phyloP scores from a whole-genome alignment of 2,329 filamentous ascomycete genomes.

The Biscogniauxia marginata region DNA sequence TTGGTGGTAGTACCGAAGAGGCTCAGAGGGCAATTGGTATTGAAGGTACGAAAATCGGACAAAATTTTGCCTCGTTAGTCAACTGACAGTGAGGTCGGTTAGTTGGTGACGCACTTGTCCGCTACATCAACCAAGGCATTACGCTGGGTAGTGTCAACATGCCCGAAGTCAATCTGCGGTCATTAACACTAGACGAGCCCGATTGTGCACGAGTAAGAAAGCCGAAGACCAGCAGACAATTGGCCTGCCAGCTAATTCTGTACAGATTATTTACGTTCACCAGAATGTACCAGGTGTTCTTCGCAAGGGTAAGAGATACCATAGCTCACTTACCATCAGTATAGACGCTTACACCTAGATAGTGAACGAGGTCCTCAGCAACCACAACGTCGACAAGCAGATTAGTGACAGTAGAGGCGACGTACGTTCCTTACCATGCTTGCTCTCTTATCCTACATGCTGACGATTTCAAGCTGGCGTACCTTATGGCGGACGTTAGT shows the following conservation, averaged over 20 bases:
- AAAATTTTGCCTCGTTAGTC: neutral
- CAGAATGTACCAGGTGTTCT: constrained; percentile 95
- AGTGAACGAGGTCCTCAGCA: constrained; percentile 92
- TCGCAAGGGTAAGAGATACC: constrained; percentile 60
- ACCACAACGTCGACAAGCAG: constrained; percentile 99
- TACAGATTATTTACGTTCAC: constrained; percentile 87
- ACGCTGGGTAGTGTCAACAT: constrained; percentile 93
- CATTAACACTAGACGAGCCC: constrained; percentile 84
- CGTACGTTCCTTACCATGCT: constrained; percentile 43
- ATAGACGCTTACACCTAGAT: constrained; percentile 15
- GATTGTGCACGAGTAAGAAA: constrained; percentile 74
- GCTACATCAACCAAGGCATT: constrained; percentile 93
- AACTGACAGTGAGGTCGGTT: constrained; percentile 15
- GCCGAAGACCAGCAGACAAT: neutral
- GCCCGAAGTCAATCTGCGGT: constrained; percentile 89
- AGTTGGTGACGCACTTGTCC: constrained; percentile 82
- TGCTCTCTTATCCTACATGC: neutral
- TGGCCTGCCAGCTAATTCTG: constrained; percentile 19
- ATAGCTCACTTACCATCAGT: neutral
- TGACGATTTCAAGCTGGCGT: constrained; percentile 62
- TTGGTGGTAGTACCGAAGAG: constrained; percentile 96
- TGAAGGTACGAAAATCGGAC: constrained; percentile 54
- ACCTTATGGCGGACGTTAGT: constrained; percentile 97
- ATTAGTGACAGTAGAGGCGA: constrained; percentile 95
- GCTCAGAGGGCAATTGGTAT: constrained; percentile 94